Base-by-base conservation (phyloP, 352 stramenopile genomes). In the Pythium utonaiense region DNA sequence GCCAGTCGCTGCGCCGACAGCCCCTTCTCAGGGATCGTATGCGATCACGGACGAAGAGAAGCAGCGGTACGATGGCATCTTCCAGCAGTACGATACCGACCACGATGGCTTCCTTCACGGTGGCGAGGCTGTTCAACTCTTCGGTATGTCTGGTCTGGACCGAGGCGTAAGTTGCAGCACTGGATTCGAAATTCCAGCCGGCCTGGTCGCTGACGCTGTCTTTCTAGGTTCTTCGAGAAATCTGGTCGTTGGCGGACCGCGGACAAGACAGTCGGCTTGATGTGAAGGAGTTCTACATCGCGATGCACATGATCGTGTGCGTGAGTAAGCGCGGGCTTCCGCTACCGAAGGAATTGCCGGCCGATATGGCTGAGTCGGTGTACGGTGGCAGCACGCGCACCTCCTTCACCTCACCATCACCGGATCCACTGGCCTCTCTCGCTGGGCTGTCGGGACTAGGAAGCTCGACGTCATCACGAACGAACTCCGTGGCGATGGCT, bases 291-390 rank as follows among this genome's bases (percentile, higher is more conserved):
- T 98, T 98, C 69, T 97, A 95, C 67, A 81, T 98, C 19, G 93
- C 93, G 1, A 98, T 98, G 95, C 95, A 98, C 64, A 68, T 98
- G 57, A 98, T 98, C 69, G 93, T 98, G 19, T 98, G 95, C 60
- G 68, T 98, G 52, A 96, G 82, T 69, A 97, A 97, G 62, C 84
- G 90, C n/a, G 78, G 77, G 8, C 65, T 96, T 9, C 70, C 84
- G 0, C 70, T 97, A 48, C 90, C 90, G 8, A 33, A 67, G 10
- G 72, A 85, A 25, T 64, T 96, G 6, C 90, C 90, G 3, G 57
- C 63, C 13, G 86, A 95, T 17, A 70, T 95, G 59, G 53, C 66
- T 24, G 76, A 93, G 27, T 78, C 79, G 31, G 79, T 71, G 16
- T 93, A 89, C 69, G 74, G 76, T 19, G 8, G 17, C n/a, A n/a